Percentiles rank a stretch among this genome's conserved stretches.
Evolutionary conservation across 176 grass and related monocot genomes (phyloP).

Genomic region (Bonia amplexicaulis): DNA sequence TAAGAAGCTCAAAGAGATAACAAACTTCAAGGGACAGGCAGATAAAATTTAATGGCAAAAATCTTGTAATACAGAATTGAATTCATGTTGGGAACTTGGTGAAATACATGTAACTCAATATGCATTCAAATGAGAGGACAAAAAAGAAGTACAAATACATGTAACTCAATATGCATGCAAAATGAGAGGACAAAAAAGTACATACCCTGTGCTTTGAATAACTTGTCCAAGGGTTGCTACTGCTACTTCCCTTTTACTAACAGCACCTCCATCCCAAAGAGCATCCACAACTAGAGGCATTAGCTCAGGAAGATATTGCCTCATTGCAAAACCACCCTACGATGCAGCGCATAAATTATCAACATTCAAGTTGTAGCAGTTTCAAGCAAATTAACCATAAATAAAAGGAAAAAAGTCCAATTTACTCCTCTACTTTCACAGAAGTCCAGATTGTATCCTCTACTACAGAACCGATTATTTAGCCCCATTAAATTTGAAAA

Average conservation of each 20-base stretch:
- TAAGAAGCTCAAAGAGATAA: not conserved
- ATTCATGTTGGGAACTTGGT: not conserved
- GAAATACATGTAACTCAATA: constrained; percentile 3
- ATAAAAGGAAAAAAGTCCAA: not conserved
- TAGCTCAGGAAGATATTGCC: constrained; percentile 90
- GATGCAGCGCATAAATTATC: constrained; percentile 24
- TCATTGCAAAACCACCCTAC: constrained; percentile 98
- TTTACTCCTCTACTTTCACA: not conserved
- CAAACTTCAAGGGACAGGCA: not conserved
- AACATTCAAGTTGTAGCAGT: not conserved
- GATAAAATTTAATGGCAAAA: not conserved
- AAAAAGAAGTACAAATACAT: not conserved
- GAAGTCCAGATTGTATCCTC: not conserved
- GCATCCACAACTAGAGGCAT: constrained; percentile 96
- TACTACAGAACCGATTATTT: not conserved
- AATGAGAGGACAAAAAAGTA: constrained; percentile 10
- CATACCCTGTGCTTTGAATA: constrained; percentile 97
- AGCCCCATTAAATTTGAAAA: not conserved
- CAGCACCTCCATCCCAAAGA: constrained; percentile 87
- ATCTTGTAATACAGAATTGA: not conserved
- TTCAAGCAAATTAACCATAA: constrained; percentile 1
- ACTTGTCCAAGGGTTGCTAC: constrained; percentile 98
- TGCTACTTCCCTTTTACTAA: constrained; percentile 92
- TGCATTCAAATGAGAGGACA: constrained; percentile 13
- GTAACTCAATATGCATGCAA: not conserved